Base-by-base conservation (phyloP, 345 rosid species). In the Trapa bicornis region DNA sequence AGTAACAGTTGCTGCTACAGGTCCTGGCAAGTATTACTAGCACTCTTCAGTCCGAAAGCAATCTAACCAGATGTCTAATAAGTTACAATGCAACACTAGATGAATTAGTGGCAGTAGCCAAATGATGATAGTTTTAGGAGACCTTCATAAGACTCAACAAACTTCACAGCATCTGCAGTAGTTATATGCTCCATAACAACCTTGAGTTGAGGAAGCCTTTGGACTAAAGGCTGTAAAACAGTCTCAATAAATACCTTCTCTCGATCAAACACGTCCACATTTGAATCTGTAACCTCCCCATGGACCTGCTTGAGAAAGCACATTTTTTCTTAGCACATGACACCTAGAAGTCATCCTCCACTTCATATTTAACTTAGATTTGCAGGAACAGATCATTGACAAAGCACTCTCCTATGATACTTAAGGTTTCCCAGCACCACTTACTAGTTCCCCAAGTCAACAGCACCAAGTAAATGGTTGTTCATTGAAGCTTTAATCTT, bases 1-100 rank as follows among this genome's bases (percentile, higher is more conserved):
- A 29, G 96, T 89, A 70, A 94, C 96, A 63, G 97, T 94, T 65
- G 96, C 99, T 29, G 92, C 95, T 41, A 91, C 82, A 74, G 4
- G 73, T 33, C 95, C 99, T 94, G 61, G 45, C 13, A 41, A 32
- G 42, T 12, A 65, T 41, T 17, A 41, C 6, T 64, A 6, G 32
- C 47, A 64, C 32, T 15, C 32, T 37, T 37, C 32, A 63, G 41
- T 22, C 36, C 36, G 17, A 64, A 0, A 67, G 35, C 32, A 37
- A 0, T 47, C 37, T 54, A 16, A 52, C 16, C n/a, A n/a, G 32
- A 37, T 22, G 33, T 11, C 33, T 53, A 2, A 37, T 48, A 2
- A 22, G 36, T 41, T 37, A 14, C 14, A 42, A 41, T 65, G 36
- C 50, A 42, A 33, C 15, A 15, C 14, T 13, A 2, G 42, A 64